Evolutionary conservation across 2,329 filamentous ascomycete species (phyloP), one percentile per base, ranked within the genome.

Genomic region (Fusarium sp.): DNA sequence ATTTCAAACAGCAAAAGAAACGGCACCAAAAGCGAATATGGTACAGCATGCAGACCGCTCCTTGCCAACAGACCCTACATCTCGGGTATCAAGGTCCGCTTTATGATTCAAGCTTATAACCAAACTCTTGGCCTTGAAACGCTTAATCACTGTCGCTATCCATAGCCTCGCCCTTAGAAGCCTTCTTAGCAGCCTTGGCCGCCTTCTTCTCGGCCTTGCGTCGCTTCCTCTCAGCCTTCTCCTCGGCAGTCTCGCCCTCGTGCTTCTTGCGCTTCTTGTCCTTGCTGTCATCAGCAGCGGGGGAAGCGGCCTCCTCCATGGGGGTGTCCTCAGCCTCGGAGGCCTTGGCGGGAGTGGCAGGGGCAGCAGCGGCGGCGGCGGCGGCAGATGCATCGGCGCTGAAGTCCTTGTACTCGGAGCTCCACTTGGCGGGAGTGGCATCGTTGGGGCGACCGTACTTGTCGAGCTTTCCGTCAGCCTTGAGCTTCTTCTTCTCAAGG

Each of bases 401-500:
- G 84, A 90, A 97, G 84, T 98, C 96, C 83, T 94, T 95, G 88
- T 99, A 99, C 73, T 93, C 92, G 40, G 88, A 83, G 75, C 92
- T 94, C 96, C 96, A 99, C 83, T 96, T 93, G 76, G 94, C 90
- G 27, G 96, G 96, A 7, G 96, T 99, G 71, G 91, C 90, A 81
- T 98, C 95, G 82, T 98, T 99, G 76, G 92, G 83, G 63, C 94
- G 91, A 74, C 96, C 96, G 76, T 90, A 98, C 91, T 99, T 99
- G 86, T 99, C 96, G 65, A 99, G 91, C 85, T 98, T 97, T 82
- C 96, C 96, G 74, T 94, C 92, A 56, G 94, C 93, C 90, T 98
- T 98, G 86, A 99, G 90, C 90, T 98, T 98, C 92, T 99, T 99
- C 91, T 99, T 99, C 88, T 98, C 94, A 51, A 92, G 84, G 52